Base-by-base conservation (phyloP, 192 early-diverging fungal species). In the Coemansia sp. region DNA sequence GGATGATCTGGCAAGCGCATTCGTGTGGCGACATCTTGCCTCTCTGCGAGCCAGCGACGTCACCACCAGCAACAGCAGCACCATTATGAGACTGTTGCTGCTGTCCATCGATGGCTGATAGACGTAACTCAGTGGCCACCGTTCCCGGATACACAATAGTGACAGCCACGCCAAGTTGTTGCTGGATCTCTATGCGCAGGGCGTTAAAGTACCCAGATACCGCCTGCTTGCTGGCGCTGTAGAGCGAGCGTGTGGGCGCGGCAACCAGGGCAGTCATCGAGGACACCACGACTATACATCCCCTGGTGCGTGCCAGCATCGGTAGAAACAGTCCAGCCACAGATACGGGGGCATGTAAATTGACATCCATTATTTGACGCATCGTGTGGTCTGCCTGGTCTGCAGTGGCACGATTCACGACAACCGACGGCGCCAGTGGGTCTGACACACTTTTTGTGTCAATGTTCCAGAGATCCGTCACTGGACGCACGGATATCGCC, bases 171-270 rank as follows among this genome's bases (percentile, higher is more conserved):
- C 87, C 88, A 8, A 84, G 77, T 13, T 60, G 61, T 11, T 18
- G 55, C 0, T 72, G 80, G 5, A 93, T 71, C 68, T 96, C 94
- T 68, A 94, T 92, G 1, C 94, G 85, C 40, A 96, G 66, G 6
- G 92, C 82, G 49, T 87, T 84, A 83, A 96, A 94, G 74, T 90
- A 96, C 0, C 92, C 94, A 32, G 88, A 87, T 5, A 92, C 76
- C 0, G 94, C 94, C 65, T 91, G 90, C 55, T 96, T 96, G 57
- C 87, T 88, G 2, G 89, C 89, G 45, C 87, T 85, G 65, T 96
- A 96, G 54, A 95, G 72, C 6, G 88, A 77, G 7, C 93, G 86
- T 8, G 94, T 92, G 6, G 92, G 92, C 36, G 91, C 89, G 6
- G 88, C 88, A 4, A 91, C 57, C 45, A 88, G 80, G 6, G 90